Percentiles rank a stretch among this genome's conserved stretches.
These are phyloP conservation scores for Crithidia thermophila DNA, from an alignment of 208 protist species.

Conservation along the genomic window DNA sequence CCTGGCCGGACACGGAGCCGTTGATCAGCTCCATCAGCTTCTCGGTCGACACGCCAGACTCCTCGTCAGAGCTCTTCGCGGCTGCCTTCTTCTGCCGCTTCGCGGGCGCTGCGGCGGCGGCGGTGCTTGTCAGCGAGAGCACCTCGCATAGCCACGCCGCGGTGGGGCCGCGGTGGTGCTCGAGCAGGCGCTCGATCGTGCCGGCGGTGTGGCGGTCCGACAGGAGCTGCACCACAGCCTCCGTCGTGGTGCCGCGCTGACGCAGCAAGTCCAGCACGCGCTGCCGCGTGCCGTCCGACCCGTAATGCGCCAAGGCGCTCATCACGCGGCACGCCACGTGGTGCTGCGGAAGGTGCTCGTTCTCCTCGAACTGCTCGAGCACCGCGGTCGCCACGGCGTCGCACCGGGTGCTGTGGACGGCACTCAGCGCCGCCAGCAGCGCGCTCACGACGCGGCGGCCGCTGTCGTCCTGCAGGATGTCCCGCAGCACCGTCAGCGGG, in stretches of 20 bases:
- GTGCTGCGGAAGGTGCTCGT: conserved; percentile 74
- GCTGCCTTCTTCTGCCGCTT: conserved; percentile 31
- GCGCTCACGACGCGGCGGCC: conserved; percentile 75
- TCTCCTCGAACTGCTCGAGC: conserved; percentile 81
- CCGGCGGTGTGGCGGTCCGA: conserved; percentile 76
- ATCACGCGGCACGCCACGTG: conserved; percentile 85
- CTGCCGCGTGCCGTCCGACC: conserved; percentile 37
- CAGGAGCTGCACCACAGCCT: conserved; percentile 55
- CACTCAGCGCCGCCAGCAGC: conserved; percentile 59
- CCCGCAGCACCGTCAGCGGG: conserved; percentile 66
- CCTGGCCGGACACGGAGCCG: conserved; percentile 71
- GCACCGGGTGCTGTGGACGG: conserved; percentile 37
- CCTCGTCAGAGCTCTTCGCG: conserved; percentile 3
- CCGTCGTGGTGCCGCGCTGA: conserved; percentile 52
- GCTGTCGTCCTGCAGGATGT: conserved; percentile 79
- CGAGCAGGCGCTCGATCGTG: conserved; percentile 76
- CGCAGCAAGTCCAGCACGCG: conserved; percentile 72
- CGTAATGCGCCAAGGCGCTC: conserved; percentile 76
- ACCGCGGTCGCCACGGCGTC: conserved; percentile 54
- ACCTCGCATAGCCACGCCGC: conserved; percentile 71
- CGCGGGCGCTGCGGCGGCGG: conserved; percentile 9
- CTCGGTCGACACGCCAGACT: conserved; percentile 26
- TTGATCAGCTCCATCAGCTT: conserved; percentile 66
- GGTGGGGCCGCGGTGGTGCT: conserved; percentile 40
- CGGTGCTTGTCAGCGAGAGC: conserved; percentile 36